phyloP scores from a whole-genome alignment of 2,329 filamentous ascomycete genomes.

The Alternaria ethzedia region DNA sequence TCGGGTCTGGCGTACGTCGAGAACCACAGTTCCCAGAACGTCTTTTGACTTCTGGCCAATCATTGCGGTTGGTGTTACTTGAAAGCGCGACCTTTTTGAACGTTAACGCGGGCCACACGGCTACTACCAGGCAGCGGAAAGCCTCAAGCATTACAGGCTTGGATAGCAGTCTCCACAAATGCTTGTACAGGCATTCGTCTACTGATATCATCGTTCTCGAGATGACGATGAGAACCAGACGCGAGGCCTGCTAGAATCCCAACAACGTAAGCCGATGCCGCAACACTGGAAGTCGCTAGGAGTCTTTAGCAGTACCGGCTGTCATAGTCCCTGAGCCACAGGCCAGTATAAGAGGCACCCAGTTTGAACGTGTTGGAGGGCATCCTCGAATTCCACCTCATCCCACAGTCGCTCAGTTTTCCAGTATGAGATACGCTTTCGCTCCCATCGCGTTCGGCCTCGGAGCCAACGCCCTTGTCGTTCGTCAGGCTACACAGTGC shows the following conservation, averaged over 20 bases:
- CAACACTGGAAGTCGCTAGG: not conserved
- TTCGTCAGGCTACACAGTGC: conserved; percentile 25
- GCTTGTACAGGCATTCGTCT: conserved; percentile 9
- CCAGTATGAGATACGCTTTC: conserved; percentile 32
- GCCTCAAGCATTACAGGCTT: not conserved
- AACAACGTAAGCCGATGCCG: conserved; percentile 5
- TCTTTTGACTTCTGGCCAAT: conserved; percentile 11
- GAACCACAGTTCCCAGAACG: not conserved
- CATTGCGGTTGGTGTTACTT: conserved; percentile 21
- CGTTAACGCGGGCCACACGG: not conserved
- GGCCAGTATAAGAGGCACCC: not conserved
- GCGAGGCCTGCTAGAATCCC: not conserved
- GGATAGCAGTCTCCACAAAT: conserved; percentile 2
- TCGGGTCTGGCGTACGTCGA: not conserved
- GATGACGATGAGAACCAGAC: conserved; percentile 1
- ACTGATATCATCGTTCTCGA: conserved; percentile 23
- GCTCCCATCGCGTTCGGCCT: conserved; percentile 26
- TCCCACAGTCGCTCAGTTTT: conserved; percentile 3
- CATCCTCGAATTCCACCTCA: not conserved
- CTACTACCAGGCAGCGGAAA: not conserved
- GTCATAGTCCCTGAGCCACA: conserved; percentile 2
- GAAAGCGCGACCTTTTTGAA: conserved; percentile 7
- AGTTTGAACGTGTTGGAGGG: not conserved
- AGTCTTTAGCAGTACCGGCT: conserved; percentile 2
- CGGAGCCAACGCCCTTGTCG: conserved; percentile 31